A percentile compares a stretch with the other conserved stretches of the same genome.
Conservation (phyloP, 106 monocot species). For the Platanthera guangdongensis region DNA sequence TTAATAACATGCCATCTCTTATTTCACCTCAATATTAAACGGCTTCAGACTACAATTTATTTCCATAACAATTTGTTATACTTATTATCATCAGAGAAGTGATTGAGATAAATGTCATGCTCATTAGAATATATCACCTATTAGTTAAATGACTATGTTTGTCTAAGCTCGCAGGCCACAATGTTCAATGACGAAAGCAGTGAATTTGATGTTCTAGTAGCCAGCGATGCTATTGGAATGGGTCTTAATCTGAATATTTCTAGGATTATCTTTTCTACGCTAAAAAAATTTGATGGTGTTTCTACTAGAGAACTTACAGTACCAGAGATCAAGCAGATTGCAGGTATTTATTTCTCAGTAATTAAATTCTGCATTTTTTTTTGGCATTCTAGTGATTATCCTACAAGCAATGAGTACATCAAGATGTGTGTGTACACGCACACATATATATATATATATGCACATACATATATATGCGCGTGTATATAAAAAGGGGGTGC, state of each 20-base stretch:
- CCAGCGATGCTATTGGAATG: constrained; percentile 97
- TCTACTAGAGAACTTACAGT: constrained; percentile 47
- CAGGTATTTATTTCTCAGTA: constrained; percentile 37
- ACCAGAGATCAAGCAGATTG: constrained; percentile 91
- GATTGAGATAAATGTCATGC: not conserved
- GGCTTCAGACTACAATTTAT: not conserved
- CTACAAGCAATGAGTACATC: no score
- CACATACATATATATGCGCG: no score
- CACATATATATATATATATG: no score
- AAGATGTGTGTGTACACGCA: no score
- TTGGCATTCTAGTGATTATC: not conserved
- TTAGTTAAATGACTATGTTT: constrained; percentile 10
- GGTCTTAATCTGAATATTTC: constrained; percentile 97
- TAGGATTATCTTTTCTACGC: constrained; percentile 77
- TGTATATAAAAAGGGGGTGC: no score
- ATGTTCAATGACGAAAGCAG: constrained; percentile 95
- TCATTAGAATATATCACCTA: not conserved
- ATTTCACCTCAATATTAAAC: not conserved
- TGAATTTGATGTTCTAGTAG: constrained; percentile 87
- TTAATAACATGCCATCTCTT: not conserved
- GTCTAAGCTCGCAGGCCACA: constrained; percentile 62
- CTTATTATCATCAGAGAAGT: not conserved
- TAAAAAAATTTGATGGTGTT: constrained; percentile 82
- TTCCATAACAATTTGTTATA: not conserved
- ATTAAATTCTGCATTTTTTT: not conserved